Percentiles rank a stretch among this genome's conserved stretches.
Evolutionary conservation across 2,329 filamentous ascomycete species (phyloP).

Genomic region (Trichoderma breve): DNA sequence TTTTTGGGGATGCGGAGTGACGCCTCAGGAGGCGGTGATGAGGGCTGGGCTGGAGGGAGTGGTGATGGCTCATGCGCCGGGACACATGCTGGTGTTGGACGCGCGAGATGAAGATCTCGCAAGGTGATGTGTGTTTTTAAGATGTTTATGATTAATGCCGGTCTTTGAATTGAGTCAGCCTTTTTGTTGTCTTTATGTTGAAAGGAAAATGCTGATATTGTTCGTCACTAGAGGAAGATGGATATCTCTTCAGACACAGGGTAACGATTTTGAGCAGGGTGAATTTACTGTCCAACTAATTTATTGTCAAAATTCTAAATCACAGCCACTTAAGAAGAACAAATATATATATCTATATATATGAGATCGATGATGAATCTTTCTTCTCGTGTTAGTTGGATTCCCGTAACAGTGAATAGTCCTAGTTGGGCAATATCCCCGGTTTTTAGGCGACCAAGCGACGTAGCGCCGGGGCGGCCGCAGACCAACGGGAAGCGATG

Average conservation of each 20-base stretch:
- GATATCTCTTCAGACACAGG: not conserved
- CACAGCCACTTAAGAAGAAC: not conserved
- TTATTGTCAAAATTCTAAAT: not conserved
- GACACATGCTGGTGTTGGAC: conserved; percentile 62
- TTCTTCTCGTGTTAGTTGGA: not conserved
- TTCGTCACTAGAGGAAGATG: not conserved
- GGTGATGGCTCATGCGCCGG: conserved; percentile 61
- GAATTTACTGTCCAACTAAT: not conserved
- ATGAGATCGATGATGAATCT: not conserved
- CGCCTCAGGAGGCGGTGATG: conserved; percentile 63
- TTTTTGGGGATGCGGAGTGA: conserved; percentile 66
- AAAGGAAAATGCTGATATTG: not conserved
- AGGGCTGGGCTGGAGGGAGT: conserved; percentile 51
- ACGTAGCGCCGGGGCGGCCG: not conserved
- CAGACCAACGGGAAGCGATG: not conserved
- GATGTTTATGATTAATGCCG: not conserved
- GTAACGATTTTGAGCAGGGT: not conserved
- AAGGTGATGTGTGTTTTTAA: not conserved
- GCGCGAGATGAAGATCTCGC: conserved; percentile 41
- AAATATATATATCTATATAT: not conserved
- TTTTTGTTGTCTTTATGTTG: not conserved
- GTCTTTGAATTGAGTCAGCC: not conserved
- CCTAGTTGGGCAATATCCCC: not conserved
- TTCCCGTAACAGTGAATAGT: not conserved
- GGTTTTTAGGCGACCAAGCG: not conserved